Base-by-base conservation (phyloP, 371 early-diverging fungal genomes). In the Mortierella sp. region DNA sequence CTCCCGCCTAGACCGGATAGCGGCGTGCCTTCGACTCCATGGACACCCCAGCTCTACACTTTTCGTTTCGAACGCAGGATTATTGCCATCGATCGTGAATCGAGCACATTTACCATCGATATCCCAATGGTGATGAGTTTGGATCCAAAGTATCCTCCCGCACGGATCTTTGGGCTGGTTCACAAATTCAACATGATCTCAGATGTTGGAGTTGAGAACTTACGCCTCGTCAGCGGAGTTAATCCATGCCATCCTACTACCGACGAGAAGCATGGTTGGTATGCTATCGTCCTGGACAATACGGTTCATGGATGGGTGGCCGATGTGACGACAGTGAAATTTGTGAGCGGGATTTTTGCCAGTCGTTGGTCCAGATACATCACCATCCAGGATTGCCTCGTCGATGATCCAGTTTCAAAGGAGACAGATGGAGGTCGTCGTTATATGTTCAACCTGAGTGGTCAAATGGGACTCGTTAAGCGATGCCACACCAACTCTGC, bases 381-480 rank as follows among this genome's bases (percentile, higher is more conserved):
- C 26, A 78, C 78, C 23, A 71, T 78, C 31, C 78, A 78, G 58
- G 78, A 78, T 27, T 71, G 78, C 19, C 58, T 67, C 3, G 71
- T 78, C 6, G 47, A 71, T n/a, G 8, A 78, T 30, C 78, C 78
- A 6, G 62, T 78, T 8, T 78, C 78, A 13, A 70, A 63, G 42
- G 67, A 67, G 0, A 51, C 50, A 1, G 74, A 68, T 14, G 78
- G 78, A 18, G 78, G 72, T 10, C 78, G 78, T 42, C 78, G 78
- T 18, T 78, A 78, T 34, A 67, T 66, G 63, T 78, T 66, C 45
- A 70, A 78, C 39, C 66, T 78, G 26, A 71, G 72, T 41, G 78
- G 78, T 1, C 78, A 78, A 46, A 70, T 56, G 60, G 78, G 78
- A 4, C 78, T 78, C 26, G 78, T 78, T 46, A 70, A 71, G 28